Evolutionary conservation across 2,329 filamentous ascomycete species (phyloP), one percentile per base, ranked within the genome.

Genomic region (Fusarium continuum): DNA sequence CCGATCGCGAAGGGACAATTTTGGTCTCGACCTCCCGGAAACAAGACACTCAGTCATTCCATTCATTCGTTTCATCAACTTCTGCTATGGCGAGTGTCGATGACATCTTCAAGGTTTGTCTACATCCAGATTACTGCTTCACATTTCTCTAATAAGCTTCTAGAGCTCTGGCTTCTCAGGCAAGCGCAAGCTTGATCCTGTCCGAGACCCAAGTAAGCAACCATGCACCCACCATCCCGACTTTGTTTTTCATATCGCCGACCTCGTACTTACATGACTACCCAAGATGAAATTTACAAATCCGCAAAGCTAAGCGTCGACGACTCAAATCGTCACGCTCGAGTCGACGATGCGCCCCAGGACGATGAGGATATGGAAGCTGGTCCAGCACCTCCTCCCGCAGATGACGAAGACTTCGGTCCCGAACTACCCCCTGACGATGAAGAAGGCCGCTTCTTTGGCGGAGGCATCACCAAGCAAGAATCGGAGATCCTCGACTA

Each of bases 401-500:
- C 79, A 8, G 83, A 86, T 41, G 80, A 84, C 4, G 81, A 83
- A 35, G 83, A 79, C 54, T 79, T 80, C 56, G 79, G 79, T 19
- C 79, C 79, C 8, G 69, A 77, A 3, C 58, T 76, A 14, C 78
- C 80, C 3, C 83, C 84, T 10, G 79, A 80, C 17, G 83, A 86
- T 69, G 92, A 97, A 48, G 95, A 96, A 64, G 95, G 94, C 1
- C 89, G 95, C 10, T 99, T 99, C 80, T 99, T 97, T 70, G 95
- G 94, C 36, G 91, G 93, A 49, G 95, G 95, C 28, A 90, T 99
- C 69, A 92, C 90, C 22, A 84, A 88, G 55, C 85, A 92, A 66
- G 92, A 96, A 65, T 89, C 88, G 3, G 86, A 93, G 68, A 91
- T 95, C 17, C 84, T 99, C 71, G 91, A 98, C 76, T 98, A 90